Percentiles rank a stretch among this genome's conserved stretches.
Conservation (phyloP, 129 eudicot species). For the Ambrosia trifida region DNA sequence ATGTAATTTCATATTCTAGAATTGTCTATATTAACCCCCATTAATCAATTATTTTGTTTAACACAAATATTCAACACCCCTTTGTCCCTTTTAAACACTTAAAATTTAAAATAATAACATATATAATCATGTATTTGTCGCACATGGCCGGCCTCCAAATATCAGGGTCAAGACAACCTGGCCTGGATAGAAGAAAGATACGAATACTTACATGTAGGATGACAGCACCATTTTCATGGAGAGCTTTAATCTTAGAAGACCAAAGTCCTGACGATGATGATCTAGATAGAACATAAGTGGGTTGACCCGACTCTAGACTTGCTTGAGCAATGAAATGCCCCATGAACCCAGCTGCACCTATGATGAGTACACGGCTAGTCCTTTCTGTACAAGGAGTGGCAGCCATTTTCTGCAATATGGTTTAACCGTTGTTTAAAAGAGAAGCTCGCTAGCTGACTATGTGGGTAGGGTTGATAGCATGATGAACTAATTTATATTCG, state of each 20-base stretch:
- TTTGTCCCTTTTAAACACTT: too few relatives aligned
- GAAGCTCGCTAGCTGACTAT: background rate
- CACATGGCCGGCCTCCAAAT: too few relatives aligned
- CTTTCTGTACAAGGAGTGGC: background rate
- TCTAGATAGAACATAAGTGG: background rate
- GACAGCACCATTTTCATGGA: background rate
- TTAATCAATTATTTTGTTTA: too few relatives aligned
- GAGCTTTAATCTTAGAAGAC: slow-evolving; percentile 1
- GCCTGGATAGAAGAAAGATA: background rate
- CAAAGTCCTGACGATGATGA: background rate
- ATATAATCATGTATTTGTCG: too few relatives aligned
- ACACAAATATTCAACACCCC: too few relatives aligned
- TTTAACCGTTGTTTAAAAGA: background rate
- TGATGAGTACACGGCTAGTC: background rate
- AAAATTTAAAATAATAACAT: too few relatives aligned
- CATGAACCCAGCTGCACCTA: background rate
- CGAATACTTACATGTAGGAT: slow-evolving; percentile 5
- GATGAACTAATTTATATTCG: background rate
- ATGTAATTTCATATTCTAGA: too few relatives aligned
- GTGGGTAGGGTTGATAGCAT: background rate
- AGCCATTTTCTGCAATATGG: too few relatives aligned
- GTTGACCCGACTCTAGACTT: background rate
- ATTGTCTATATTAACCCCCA: too few relatives aligned
- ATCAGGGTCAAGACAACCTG: too few relatives aligned
- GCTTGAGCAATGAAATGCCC: slow-evolving; percentile 8